Base-by-base conservation (phyloP, 108 stramenopile genomes). In the Skeletonema tropicum region DNA sequence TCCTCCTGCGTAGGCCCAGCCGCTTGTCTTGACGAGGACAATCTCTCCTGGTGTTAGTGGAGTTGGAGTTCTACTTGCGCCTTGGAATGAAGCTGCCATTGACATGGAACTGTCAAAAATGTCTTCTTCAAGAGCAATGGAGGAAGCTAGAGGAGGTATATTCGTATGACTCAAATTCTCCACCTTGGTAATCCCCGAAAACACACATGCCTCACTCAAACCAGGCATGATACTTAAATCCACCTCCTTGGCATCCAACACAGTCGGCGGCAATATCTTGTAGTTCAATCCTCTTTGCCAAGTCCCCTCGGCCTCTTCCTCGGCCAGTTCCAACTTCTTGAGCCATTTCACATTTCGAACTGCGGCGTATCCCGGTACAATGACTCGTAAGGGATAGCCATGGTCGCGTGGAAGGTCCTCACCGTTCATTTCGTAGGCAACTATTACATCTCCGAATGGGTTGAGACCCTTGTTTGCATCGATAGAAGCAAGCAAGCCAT, bases 401-500 rank as follows among this genome's bases (percentile, higher is more conserved):
- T 99, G 99, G 66, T 98, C 97, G 5, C 97, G 85, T 45, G 96
- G 91, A 15, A 98, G 65, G 6, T 84, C 85, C 66, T 90, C 86
- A 5, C 86, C 98, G 76, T 99, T 98, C 99, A 99, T 98, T 84
- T 97, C 97, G 70, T 96, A 97, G 30, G 94, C 96, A 38, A 99
- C 60, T 55, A 99, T 79, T n/a, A 89, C 92, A 77, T 99, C 98
- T 6, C 97, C 96, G 64, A 85, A 88, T 13, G 91, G 90, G 69
- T 83, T 86, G 23, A 89, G 67, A 7, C 97, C 98, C 81, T 97
- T 97, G 68, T 83, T 74, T 64, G 92, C 79, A 17, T 90, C 91
- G 62, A 97, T 92, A 3, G 94, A 95, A 13, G 94, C 92, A 46
- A 49, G 71, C 85, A 96, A 85, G 5, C 91, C 95, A 74, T 97